Evolutionary conservation across 1,284 basidiomycete species (phyloP), one percentile per base, ranked within the genome.

Genomic region (Microbotryomycetes sp.): DNA sequence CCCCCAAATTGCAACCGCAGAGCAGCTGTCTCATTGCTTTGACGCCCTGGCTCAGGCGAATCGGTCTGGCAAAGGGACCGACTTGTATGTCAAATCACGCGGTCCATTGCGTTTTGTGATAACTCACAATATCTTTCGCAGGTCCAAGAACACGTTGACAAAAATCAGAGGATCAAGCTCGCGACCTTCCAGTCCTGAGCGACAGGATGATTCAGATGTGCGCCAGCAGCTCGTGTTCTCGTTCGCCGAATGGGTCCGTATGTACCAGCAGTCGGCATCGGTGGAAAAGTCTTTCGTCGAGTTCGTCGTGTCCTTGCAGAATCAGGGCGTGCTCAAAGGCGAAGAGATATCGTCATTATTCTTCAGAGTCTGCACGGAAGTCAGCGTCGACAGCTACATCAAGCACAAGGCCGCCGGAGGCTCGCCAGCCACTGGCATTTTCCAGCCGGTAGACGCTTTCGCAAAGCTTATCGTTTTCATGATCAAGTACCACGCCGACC

Each of bases 401-500:
- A 92, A 93, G 77, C 87, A 86, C 70, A 81, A 89, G 63, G 82
- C 87, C 29, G 79, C 83, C 27, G 89, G 88, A 53, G 87, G 91
- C 62, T 85, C 83, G 52, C 82, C 84, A 23, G 82, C 85, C 54
- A 84, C 88, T 21, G 76, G 75, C 58, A 74, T 78, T 60, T 97
- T 92, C 80, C 89, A 91, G 74, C 90, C 91, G 18, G 81, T 97
- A 69, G 96, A 99, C 76, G 91, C 96, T 9, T 87, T 97, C 79
- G 91, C 93, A 51, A 85, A 91, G 70, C 80, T 98, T 69, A 91
- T 98, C 66, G 89, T 93, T 51, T 90, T 97, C 75, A 96, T 99
- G 79, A 93, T 98, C 83, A 98, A 98, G 79, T 97, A 98, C 75
- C 94, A 98, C 70, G 92, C 91, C 26, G 94, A 97, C 75, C 88